Evolutionary conservation across 352 stramenopile genomes (phyloP).

Genomic region (Phytophthora nicotianae): DNA sequence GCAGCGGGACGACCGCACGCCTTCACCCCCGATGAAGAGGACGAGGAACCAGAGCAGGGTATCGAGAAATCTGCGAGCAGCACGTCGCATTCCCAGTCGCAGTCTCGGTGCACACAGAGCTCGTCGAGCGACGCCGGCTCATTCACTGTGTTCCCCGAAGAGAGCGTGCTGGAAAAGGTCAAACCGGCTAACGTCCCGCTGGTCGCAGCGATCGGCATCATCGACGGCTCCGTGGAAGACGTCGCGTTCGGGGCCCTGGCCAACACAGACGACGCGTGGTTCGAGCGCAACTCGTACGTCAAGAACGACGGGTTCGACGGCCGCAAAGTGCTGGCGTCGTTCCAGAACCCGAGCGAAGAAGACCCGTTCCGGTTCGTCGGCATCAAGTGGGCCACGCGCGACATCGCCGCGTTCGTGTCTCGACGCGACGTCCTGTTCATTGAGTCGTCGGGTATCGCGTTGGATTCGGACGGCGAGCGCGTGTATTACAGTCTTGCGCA

Average conservation of each 20-base stretch:
- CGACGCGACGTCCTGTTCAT: slow-evolving; percentile 52
- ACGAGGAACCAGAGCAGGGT: slow-evolving; percentile 14
- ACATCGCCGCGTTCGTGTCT: slow-evolving; percentile 43
- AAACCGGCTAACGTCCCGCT: slow-evolving; percentile 45
- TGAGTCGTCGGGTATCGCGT: slow-evolving; percentile 49
- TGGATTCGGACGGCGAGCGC: slow-evolving; percentile 45
- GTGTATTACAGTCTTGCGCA: slow-evolving; percentile 58
- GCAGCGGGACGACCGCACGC: slow-evolving; percentile 31
- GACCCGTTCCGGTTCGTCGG: slow-evolving; percentile 60
- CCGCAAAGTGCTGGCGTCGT: slow-evolving; percentile 43
- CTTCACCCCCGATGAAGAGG: slow-evolving; percentile 30
- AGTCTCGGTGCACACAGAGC: slow-evolving; percentile 34
- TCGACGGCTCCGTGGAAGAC: slow-evolving; percentile 52
- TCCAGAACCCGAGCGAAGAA: slow-evolving; percentile 44
- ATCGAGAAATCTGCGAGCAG: slow-evolving; percentile 26
- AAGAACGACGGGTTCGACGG: slow-evolving; percentile 49
- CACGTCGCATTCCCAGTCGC: slow-evolving; percentile 20
- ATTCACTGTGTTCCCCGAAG: slow-evolving; percentile 42
- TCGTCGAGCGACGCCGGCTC: slow-evolving; percentile 48
- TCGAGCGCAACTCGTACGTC: slow-evolving; percentile 46
- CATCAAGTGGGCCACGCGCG: slow-evolving; percentile 49
- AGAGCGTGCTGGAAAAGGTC: slow-evolving; percentile 42
- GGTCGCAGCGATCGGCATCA: slow-evolving; percentile 37
- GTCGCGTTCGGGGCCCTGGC: slow-evolving; percentile 49
- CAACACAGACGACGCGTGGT: slow-evolving; percentile 41